A percentile compares a stretch with the other conserved stretches of the same genome.
Conservation (phyloP, 257 asterid species). For the Rauvolfia tetraphylla region DNA sequence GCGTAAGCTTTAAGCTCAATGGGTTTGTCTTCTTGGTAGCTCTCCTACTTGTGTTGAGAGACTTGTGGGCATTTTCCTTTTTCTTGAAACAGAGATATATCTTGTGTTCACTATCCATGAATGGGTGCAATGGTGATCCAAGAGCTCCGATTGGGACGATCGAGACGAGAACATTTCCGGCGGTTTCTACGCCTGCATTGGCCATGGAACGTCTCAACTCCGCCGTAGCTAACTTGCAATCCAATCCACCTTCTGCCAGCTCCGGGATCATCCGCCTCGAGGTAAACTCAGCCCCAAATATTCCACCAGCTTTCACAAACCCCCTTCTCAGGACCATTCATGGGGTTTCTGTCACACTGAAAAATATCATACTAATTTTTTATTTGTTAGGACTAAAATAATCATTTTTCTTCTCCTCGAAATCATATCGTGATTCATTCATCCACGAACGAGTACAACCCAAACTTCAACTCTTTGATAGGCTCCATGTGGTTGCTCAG, state of each 20-base stretch:
- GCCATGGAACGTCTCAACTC: constrained; percentile 65
- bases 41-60: no score
- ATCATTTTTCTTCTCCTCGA: no score
- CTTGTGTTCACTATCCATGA: constrained; percentile 51
- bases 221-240: constrained; percentile 51
- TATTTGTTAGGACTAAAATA: no score
- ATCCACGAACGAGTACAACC: no score
- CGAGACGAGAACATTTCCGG: constrained; percentile 59
- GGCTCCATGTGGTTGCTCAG: no score
- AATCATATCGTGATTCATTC: no score
- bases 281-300: constrained; percentile 36
- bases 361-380: no score
- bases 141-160: constrained; percentile 54
- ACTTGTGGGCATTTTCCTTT: neutral
- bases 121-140: constrained; percentile 61
- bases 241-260: constrained; percentile 30
- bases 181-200: constrained; percentile 39
- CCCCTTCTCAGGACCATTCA: no score
- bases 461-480: no score
- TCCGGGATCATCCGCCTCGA: constrained; percentile 84
- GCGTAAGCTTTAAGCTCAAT: neutral
- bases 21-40: no score
- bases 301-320: no score
- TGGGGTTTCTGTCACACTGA: no score
- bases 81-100: constrained; percentile 33